Base-by-base conservation (phyloP, 2,329 filamentous ascomycete species). In the Didymella keratinophila region DNA sequence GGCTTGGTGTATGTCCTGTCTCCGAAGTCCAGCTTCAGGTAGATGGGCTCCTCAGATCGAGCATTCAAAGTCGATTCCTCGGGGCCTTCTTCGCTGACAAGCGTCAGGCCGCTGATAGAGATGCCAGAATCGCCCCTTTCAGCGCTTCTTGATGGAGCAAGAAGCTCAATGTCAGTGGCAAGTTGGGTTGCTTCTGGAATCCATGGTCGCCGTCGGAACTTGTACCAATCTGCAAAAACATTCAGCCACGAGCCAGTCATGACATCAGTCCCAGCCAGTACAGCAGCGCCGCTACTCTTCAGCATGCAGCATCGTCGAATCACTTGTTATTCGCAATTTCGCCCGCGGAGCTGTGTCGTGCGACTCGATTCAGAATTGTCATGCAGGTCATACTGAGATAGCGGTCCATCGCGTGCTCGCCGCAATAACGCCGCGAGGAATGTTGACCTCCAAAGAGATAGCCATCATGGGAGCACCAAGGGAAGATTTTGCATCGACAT, bases 351-450 rank as follows among this genome's bases (percentile, higher is more conserved):
- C 18, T 30, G 36, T 55, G 28, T 48, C 27, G 45, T 34, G 34
- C 43, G 36, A 42, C 37, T 41, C 7, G 18, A 9, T 37, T 20
- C 28, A 14, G 18, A 11, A 4, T 12, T n/a, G n/a, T 37, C 28
- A 37, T 39, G n/a, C 30, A 50, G 30, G 14, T 50, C 37, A 43
- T 49, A 45, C 45, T 32, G 14, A 18, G 39, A 53, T 39, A 34
- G 37, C 8, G 45, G 23, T 20, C 18, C n/a, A 16, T 44, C 37
- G 50, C 20, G 45, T 58, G 49, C 25, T 50, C 14, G 30, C 49
- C 56, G 56, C 32, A 53, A 32, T 53, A 50, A 14, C 14, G 44
- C 56, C 56, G 49, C 4, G 10, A 53, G 37, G 56, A 58, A 53
- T 58, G 49, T 41, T 30, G 37, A 34, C 12, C 16, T 3, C 44